Base-by-base conservation (phyloP, 2,329 filamentous ascomycete genomes). In the Chrysosporium keratinophilum region DNA sequence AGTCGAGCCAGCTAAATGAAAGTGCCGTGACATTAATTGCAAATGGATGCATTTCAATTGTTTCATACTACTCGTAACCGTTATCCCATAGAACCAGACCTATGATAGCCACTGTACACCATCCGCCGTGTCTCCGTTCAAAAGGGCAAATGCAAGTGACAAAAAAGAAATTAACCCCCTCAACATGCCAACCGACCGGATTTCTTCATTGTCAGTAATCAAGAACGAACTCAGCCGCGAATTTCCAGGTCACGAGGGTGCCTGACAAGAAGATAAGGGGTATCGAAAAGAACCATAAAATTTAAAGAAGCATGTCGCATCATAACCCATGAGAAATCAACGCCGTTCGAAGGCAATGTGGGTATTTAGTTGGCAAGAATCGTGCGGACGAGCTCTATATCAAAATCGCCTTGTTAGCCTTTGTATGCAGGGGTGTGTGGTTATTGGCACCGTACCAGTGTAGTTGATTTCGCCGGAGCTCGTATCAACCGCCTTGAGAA, bases 381-480 rank as follows among this genome's bases (percentile, higher is more conserved):
- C 51, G 87, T 91, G 65, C 87, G 84, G 65, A 93, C 87, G 56
- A 93, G 84, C 58, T 93, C 87, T 88, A 48, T 48, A 56, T 12
- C 20, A 23, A n/a, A n/a, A 12, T 42, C 9, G 54, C 62, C 50
- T 60, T 4, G 47, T 57, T 56, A 58, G 31, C 54, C 3, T 33
- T 15, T 34, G 5, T 15, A 31, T 34, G 19, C 15, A 20, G 45
- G 34, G 47, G 45, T 44, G 44, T 11, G 19, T 54, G 28, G 39
- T 15, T 19, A 53, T 19, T 12, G 46, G 35, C 28, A 49, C 70
- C 83, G 60, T 77, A 93, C 88, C 89, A 61, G 86, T 90, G 73
- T 98, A 98, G 77, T 97, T 95, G 72, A 98, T 88, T 80, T 97
- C 90, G 63, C 91, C 90, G 54, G 85, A 91, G 74, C 85, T 93